Base-by-base conservation (phyloP, 2,329 filamentous ascomycete genomes). In the Aspergillus awamori region DNA sequence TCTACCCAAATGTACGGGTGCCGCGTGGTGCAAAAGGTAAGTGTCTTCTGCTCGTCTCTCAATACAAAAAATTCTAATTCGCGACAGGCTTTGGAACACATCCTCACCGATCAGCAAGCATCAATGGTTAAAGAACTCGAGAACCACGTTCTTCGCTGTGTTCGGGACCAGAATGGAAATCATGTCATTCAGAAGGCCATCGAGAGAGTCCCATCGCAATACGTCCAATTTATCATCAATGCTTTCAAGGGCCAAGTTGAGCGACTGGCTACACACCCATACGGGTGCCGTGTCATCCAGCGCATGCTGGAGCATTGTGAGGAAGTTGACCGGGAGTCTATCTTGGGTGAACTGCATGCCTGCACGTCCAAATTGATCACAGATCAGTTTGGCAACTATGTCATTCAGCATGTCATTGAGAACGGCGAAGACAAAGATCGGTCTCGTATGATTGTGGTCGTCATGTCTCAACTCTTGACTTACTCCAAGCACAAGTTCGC, bases 141-240 rank as follows among this genome's bases (percentile, higher is more conserved):
- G 72, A 82, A 85, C 26, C 84, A 93, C 58, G 87, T 97, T 5
- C 74, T 94, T 58, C 86, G 86, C 61, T 91, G 94, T 59, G 89
- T 96, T 65, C 90, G 89, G 68, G 90, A 97, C 68, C 87, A 92
- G 73, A 95, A 97, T 68, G 95, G 94, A 58, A 99, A 99, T 76
- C 95, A 99, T 67, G 95, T 99, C 28, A 88, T 99, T 17, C 95
- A 98, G 71, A 97, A 96, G 76, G 89, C 94, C 8, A 93, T 99
- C 62, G 89, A 95, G 70, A 82, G 89, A 68, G 86, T 94, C 60
- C 91, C 92, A 0, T 85, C 87, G 2, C 83, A 91, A 65, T 87
- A 94, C 70, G 90, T 97, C 49, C 88, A 88, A 64, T 96, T 96
- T 77, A 89, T 98, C 75, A 89, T 96, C 78, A 84, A 91, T 54